Base-by-base conservation (phyloP, 2,329 filamentous ascomycete genomes). In the Pseudocercospora macadamiae region DNA sequence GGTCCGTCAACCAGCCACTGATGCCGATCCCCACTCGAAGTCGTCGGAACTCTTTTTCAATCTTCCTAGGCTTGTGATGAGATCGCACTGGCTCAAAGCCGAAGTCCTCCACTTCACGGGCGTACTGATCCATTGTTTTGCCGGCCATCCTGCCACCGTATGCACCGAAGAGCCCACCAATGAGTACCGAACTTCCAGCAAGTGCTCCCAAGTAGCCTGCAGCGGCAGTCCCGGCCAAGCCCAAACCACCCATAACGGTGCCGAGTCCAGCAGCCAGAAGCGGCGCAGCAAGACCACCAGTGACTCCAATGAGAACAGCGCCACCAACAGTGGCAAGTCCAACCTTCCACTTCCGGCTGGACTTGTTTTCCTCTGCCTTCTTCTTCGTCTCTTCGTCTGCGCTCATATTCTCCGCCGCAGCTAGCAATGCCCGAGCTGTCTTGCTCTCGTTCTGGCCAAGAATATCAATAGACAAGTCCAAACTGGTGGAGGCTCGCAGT, bases 151-250 rank as follows among this genome's bases (percentile, higher is more conserved):
- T 85, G 1, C 88, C 87, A 42, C 90, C 90, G 71, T 96, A 96
- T n/a, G 95, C 90, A 7, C 95, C 95, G 70, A 97, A 97, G 36
- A 97, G 78, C 34, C 89, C 86, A 14, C 93, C 93, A 26, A 96
- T 88, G 39, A 92, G 80, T 14, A 95, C 83, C 4, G 88, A 85
- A 62, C 89, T 95, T 34, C 93, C 88, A 2, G 91, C 89, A 69
- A 97, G 81, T 16, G 87, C 83, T 9, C 93, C 93, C 0, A 97
- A 79, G 54, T 96, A 86, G 1, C 86, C 86, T 18, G 92, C 91
- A 9, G 91, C 89, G 19, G 88, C 86, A 2, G 87, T 87, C 1
- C 87, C 83, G 10, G 58, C 58, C 16, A 60, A 49, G 12, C 58
- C 58, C n/a, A 60, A 36, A 44, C 58, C 58, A 5, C 58, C 58